These are phyloP conservation scores for Solioccasus polychromus DNA, from an alignment of 768 basidiomycete species.

Conservation along the genomic window DNA sequence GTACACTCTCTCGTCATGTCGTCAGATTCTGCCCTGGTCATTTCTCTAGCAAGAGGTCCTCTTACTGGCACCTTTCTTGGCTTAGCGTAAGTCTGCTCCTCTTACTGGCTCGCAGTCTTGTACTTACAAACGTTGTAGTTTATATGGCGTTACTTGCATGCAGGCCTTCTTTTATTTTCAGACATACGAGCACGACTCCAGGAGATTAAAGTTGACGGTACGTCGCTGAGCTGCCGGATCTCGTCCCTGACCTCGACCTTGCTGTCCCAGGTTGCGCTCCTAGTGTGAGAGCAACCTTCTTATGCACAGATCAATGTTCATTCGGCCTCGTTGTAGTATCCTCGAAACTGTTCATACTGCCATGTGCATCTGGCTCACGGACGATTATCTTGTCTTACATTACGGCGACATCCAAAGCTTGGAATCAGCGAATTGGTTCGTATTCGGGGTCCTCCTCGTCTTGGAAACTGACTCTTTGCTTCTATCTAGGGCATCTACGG, in stretches of 20 bases:
- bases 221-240: not conserved
- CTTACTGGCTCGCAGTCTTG: not conserved
- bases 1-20: no score
- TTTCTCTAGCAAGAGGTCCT: conserved; percentile 23
- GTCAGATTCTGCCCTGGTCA: not conserved
- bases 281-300: conserved; percentile 11
- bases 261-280: conserved; percentile 17
- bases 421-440: conserved; percentile 20
- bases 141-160: conserved; percentile 28
- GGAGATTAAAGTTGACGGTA: conserved; percentile 22
- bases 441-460: not conserved
- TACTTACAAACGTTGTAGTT: conserved; percentile 11
- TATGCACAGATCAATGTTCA: not conserved
- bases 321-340: conserved; percentile 3
- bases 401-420: conserved; percentile 13
- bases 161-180: conserved; percentile 28
- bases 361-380: conserved; percentile 23
- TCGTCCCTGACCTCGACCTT: not conserved
- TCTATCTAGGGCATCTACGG: conserved; percentile 14
- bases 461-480: not conserved
- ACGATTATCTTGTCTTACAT: conserved; percentile 21
- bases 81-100: conserved; percentile 12
- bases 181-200: conserved; percentile 18
- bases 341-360: conserved; percentile 22
- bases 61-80: conserved; percentile 27